Percentiles rank a stretch among this genome's conserved stretches.
phyloP scores from a whole-genome alignment of 2,329 filamentous ascomycete species.

The Colletotrichum sidae region DNA sequence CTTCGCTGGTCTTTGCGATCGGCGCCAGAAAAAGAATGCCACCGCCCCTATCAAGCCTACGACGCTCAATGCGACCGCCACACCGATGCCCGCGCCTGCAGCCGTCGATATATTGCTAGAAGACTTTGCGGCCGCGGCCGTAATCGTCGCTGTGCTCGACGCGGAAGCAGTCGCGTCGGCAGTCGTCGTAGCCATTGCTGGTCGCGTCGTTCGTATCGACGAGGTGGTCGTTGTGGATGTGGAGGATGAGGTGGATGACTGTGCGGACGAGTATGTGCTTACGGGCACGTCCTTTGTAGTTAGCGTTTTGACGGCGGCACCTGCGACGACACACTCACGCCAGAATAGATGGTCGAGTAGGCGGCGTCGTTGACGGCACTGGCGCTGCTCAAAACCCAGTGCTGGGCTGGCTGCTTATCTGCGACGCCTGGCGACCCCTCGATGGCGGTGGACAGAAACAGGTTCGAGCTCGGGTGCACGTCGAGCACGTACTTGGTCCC shows the following conservation, averaged over 20 bases:
- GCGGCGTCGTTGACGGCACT: conserved; percentile 46
- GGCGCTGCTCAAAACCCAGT: conserved; percentile 49
- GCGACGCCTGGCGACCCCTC: conserved; percentile 23
- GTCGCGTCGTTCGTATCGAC: conserved; percentile 9
- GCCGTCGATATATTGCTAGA: conserved; percentile 42
- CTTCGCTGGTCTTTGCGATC: conserved; percentile 24
- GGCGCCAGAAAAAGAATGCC: conserved; percentile 45
- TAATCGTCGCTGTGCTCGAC: conserved; percentile 5
- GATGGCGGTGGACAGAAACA: conserved; percentile 43
- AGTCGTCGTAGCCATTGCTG: conserved; percentile 2
- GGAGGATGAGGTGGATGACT: conserved; percentile 30
- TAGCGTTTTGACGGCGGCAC: background rate
- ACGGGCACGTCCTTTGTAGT: conserved; percentile 6
- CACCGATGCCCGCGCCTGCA: conserved; percentile 47
- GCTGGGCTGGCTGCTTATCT: conserved; percentile 45
- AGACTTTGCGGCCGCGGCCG: conserved; percentile 12
- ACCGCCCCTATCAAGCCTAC: conserved; percentile 40
- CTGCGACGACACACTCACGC: conserved; percentile 37
- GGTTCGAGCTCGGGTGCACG: conserved; percentile 46
- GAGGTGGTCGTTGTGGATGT: conserved; percentile 14
- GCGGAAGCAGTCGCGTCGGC: background rate
- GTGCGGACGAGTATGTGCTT: conserved; percentile 12
- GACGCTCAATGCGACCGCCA: conserved; percentile 44
- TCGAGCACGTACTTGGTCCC: conserved; percentile 48
- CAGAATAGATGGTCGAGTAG: conserved; percentile 48